Base-by-base conservation (phyloP, 1,284 basidiomycete genomes). In the Kalmanozyma brasiliensis region DNA sequence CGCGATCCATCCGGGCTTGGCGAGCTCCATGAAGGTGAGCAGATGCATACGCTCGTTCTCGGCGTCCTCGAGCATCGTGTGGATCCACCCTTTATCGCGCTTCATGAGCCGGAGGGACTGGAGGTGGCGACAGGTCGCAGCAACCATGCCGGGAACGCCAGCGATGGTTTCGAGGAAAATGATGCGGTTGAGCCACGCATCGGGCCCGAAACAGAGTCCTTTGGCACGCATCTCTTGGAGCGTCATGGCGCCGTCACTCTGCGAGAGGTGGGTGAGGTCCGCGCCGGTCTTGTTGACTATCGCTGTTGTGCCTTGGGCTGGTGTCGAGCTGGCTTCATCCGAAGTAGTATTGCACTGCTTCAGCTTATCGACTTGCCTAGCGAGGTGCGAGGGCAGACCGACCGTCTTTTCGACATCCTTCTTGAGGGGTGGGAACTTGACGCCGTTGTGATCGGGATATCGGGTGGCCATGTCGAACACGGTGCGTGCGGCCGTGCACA, bases 71-170 rank as follows among this genome's bases (percentile, higher is more conserved):
- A 77, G 56, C 53, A 76, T 55, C 11, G 73, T 76, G 16, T 68
- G 58, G 41, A 78, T 77, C 75, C 75, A 78, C 6, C 75, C 77
- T 16, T 64, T 60, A 47, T 78, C 77, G 7, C 68, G 41, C 32
- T 67, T 69, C 66, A 78, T 70, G 8, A 78, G 44, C 0, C 77
- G 48, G 2, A 70, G 51, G 23, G 55, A 46, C 26, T 76, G 76
- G 5, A 74, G 85, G 84, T 95, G 93, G 32, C 93, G 87, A 38
- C 93, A 85, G 24, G 91, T 91, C 2, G 92, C 94, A 13, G 89
- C 93, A 1, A 94, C 92, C 92, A 95, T 94, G 2, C 94, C 94
- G 11, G 83, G 83, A 0, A 83, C 94, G 34, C 92, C 95, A 6
- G 95, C 95, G 48, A 96, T 88, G 49, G 87, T 90, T 84, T 72